Conservation (phyloP, 2,329 filamentous ascomycete genomes). For the Colletotrichum abscissum region DNA sequence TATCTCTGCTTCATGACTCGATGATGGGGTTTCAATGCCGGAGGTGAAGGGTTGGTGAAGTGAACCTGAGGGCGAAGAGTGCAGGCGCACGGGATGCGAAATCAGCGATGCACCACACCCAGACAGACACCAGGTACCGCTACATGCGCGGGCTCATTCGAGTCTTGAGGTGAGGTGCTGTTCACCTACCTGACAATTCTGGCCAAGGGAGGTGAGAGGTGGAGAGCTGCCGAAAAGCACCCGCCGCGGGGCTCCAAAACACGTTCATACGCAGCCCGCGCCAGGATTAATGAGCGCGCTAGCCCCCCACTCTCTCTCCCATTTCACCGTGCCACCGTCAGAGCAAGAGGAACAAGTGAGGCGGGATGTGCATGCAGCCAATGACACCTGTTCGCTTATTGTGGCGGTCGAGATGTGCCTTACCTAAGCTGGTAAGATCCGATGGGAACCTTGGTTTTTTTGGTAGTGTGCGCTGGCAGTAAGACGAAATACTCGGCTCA, state of each 20-base stretch:
- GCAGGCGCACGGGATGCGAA: conserved; percentile 7
- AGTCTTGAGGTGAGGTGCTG: too few species aligned
- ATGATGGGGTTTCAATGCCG: conserved; percentile 21
- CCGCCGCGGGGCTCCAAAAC: conserved; percentile 16
- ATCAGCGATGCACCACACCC: neutral
- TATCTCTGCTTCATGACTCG: conserved; percentile 24
- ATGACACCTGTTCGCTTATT: neutral
- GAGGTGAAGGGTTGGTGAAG: conserved; percentile 3
- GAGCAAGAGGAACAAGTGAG: conserved; percentile 7
- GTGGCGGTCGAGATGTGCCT: neutral
- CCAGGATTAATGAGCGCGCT: neutral
- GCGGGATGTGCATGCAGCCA: conserved; percentile 8
- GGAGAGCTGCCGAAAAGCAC: conserved; percentile 11
- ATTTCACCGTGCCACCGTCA: neutral
- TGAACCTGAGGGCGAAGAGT: neutral
- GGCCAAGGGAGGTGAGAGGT: neutral
- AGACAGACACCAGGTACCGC: conserved; percentile 9
- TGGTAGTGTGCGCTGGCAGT: conserved; percentile 12
- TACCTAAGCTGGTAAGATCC: conserved; percentile 23
- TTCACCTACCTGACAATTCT: neutral
- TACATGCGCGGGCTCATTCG: conserved; percentile 18
- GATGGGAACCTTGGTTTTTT: conserved; percentile 14
- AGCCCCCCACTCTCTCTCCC: conserved; percentile 18
- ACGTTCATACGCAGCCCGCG: neutral
- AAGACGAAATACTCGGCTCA: conserved; percentile 3